These are phyloP conservation scores for Coemansia furcata DNA, from an alignment of 192 early-diverging fungal genomes.

Conservation along the genomic window DNA sequence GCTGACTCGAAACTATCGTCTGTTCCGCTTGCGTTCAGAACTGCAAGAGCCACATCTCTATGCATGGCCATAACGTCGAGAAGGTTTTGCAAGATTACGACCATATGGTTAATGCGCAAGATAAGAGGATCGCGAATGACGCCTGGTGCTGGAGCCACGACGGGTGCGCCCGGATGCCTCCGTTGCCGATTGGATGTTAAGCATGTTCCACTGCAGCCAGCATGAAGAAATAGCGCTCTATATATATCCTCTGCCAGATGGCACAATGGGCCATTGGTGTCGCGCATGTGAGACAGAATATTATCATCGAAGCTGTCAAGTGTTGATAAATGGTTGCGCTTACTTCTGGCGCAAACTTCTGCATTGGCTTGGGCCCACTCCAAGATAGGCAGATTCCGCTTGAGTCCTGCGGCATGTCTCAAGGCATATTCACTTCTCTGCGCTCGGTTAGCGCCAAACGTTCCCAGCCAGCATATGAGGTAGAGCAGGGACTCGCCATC, in stretches of 20 bases:
- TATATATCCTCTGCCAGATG: not conserved
- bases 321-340: not conserved
- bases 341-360: not conserved
- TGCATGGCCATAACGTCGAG: not conserved
- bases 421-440: no score
- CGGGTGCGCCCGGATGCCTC: not conserved
- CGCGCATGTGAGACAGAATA: not conserved
- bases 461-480: no score
- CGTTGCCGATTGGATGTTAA: not conserved
- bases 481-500: slow-evolving; percentile 5
- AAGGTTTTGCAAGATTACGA: not conserved
- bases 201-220: not conserved
- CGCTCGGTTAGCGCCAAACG: no score
- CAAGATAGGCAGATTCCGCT: not conserved
- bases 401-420: no score
- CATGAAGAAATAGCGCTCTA: not conserved
- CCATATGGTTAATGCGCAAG: not conserved
- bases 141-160: not conserved
- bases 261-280: not conserved
- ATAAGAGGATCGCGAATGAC: not conserved
- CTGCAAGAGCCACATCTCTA: not conserved
- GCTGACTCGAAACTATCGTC: not conserved
- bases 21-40: not conserved
- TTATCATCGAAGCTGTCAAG: not conserved
- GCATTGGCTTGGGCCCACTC: not conserved